These are phyloP conservation scores for Aspergillus cavernicola DNA, from an alignment of 495 filamentous ascomycete genomes.

Conservation along the genomic window DNA sequence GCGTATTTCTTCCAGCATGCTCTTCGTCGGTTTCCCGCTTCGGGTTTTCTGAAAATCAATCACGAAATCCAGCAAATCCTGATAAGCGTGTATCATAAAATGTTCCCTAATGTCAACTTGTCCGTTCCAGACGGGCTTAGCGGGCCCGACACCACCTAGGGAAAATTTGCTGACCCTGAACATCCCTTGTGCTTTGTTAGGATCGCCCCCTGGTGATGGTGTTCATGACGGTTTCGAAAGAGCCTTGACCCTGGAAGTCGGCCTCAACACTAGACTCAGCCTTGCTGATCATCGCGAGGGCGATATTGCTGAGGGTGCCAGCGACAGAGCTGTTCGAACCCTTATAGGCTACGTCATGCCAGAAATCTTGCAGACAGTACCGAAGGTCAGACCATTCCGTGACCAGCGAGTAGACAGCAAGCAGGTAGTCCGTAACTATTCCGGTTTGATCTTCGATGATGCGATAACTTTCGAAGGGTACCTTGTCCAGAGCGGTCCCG, in stretches of 20 bases:
- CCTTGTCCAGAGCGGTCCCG: constrained; percentile 13
- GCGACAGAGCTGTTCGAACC: constrained; percentile 45
- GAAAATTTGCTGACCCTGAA: constrained; percentile 7
- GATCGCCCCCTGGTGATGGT: constrained; percentile 33
- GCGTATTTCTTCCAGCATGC: constrained; percentile 31
- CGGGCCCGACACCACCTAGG: background rate
- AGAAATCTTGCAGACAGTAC: constrained; percentile 34
- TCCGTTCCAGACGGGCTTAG: constrained; percentile 1
- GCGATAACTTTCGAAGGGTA: constrained; percentile 39
- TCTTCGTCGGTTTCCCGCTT: constrained; percentile 44
- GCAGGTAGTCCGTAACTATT: constrained; percentile 30
- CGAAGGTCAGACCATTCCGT: constrained; percentile 30
- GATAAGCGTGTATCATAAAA: constrained; percentile 38
- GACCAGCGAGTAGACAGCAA: constrained; percentile 35
- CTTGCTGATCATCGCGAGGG: constrained; percentile 35
- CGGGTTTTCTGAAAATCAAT: constrained; percentile 42
- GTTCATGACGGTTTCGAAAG: constrained; percentile 35
- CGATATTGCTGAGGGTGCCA: constrained; percentile 37
- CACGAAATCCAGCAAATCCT: constrained; percentile 44
- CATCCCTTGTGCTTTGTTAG: constrained; percentile 26
- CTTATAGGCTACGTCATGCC: constrained; percentile 43
- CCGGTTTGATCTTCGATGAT: constrained; percentile 37
- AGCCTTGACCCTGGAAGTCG: constrained; percentile 39
- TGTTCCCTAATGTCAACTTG: constrained; percentile 37
- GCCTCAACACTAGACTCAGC: constrained; percentile 31